These are phyloP conservation scores for Boletus rubropictus DNA, from an alignment of 768 basidiomycete species.

Conservation along the genomic window DNA sequence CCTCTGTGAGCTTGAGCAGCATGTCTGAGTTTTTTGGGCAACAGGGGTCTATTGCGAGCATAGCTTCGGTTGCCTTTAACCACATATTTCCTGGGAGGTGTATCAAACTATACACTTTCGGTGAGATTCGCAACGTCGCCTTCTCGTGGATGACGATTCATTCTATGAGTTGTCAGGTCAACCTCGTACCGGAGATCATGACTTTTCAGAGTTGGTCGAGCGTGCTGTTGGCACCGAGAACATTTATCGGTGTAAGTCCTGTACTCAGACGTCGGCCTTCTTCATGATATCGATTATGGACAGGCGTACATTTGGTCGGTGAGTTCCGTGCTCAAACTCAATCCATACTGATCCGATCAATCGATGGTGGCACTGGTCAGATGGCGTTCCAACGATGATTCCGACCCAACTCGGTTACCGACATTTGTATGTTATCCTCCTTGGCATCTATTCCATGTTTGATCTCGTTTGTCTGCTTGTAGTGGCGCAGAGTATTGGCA, in stretches of 20 bases:
- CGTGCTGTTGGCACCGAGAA: slow-evolving; percentile 31
- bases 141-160: neutral
- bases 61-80: slow-evolving; percentile 33
- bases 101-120: slow-evolving; percentile 40
- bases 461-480: neutral
- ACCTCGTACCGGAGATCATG: slow-evolving; percentile 41
- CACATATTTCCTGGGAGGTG: slow-evolving; percentile 25
- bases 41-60: slow-evolving; percentile 36
- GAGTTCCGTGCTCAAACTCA: neutral
- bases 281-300: slow-evolving; percentile 1
- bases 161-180: slow-evolving; percentile 35
- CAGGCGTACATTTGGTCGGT: slow-evolving; percentile 44
- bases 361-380: slow-evolving; percentile 21
- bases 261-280: neutral
- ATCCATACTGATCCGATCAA: neutral
- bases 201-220: slow-evolving; percentile 40
- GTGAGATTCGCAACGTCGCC: slow-evolving; percentile 20
- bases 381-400: slow-evolving; percentile 50
- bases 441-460: slow-evolving; percentile 13
- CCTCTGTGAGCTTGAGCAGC: neutral
- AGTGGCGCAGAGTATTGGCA: slow-evolving; percentile 46
- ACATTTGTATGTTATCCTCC: slow-evolving; percentile 33
- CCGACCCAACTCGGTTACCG: slow-evolving; percentile 41
- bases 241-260: slow-evolving; percentile 37
- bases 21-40: slow-evolving; percentile 4